Percentiles rank a stretch among this genome's conserved stretches.
Conservation (phyloP, 352 stramenopile species). For the Globisporangium middletonii region DNA sequence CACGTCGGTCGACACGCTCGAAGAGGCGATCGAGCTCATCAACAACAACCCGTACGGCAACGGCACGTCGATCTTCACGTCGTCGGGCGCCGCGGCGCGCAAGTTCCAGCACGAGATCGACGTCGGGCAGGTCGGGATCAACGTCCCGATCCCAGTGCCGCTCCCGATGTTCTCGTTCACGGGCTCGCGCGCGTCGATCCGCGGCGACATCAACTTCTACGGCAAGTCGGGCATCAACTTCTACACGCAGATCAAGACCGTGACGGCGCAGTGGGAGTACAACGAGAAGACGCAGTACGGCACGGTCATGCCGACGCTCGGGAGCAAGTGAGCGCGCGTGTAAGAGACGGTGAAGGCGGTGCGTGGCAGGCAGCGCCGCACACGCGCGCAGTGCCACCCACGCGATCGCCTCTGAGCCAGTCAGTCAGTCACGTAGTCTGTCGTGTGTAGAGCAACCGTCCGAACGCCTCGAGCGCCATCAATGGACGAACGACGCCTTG, state of each 20-base stretch:
- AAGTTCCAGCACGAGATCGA: conserved; percentile 97
- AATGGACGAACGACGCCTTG: too few species aligned
- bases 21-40: conserved; percentile 95
- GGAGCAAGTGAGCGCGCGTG: conserved; percentile 33
- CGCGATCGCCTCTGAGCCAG: too few species aligned
- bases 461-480: too few species aligned
- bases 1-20: conserved; percentile 90
- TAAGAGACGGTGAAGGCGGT: background rate
- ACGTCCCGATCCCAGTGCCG: conserved; percentile 96
- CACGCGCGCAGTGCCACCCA: too few species aligned
- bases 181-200: conserved; percentile 91
- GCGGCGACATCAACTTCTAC: conserved; percentile 97
- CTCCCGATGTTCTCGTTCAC: conserved; percentile 98
- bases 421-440: too few species aligned
- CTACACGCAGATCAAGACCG: conserved; percentile 97
- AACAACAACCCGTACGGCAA: conserved; percentile 97
- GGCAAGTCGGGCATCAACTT: conserved; percentile 95
- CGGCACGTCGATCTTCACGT: conserved; percentile 96
- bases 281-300: conserved; percentile 86
- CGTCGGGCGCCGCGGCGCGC: conserved; percentile 87
- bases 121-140: conserved; percentile 95
- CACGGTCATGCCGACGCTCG: conserved; percentile 91
- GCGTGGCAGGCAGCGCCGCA: too few species aligned
- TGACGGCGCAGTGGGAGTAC: conserved; percentile 96
- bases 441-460: too few species aligned